Conservation (phyloP, 441 rosid species). For the Erodium trifolium region DNA sequence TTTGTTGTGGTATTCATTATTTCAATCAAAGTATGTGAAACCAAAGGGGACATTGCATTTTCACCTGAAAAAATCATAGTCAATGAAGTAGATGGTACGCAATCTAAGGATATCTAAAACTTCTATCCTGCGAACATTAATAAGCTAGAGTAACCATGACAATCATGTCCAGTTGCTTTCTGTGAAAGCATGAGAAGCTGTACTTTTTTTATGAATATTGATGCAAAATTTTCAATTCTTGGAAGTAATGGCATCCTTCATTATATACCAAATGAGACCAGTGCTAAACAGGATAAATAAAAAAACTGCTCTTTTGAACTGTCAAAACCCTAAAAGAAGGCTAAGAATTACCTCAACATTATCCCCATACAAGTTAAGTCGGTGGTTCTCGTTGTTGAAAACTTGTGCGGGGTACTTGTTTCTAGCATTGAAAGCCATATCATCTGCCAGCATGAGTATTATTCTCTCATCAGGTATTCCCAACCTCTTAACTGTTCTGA, state of each 20-base stretch:
- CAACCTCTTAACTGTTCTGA: slow-evolving; percentile 87
- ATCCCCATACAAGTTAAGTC: slow-evolving; percentile 90
- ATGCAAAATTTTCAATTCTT: neutral
- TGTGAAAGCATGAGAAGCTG: neutral
- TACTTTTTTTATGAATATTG: neutral
- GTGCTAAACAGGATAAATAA: neutral
- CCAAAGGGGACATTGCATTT: no score
- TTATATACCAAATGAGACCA: neutral
- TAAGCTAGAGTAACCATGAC: neutral
- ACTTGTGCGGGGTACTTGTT: slow-evolving; percentile 96
- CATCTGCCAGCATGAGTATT: slow-evolving; percentile 94
- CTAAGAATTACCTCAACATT: slow-evolving; percentile 68
- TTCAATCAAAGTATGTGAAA: no score
- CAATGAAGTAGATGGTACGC: neutral
- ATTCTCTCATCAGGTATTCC: slow-evolving; percentile 97
- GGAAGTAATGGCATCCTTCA: neutral
- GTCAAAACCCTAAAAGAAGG: slow-evolving; percentile 12
- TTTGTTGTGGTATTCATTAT: no score
- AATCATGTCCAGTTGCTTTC: neutral
- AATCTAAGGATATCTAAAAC: neutral
- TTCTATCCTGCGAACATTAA: neutral
- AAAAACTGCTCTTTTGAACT: neutral
- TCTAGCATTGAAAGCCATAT: slow-evolving; percentile 95
- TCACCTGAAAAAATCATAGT: no score
- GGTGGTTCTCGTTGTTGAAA: slow-evolving; percentile 90